Percentiles rank a stretch among this genome's conserved stretches.
phyloP scores from a whole-genome alignment of 192 early-diverging fungal genomes.

The Obelidium mucronatum region DNA sequence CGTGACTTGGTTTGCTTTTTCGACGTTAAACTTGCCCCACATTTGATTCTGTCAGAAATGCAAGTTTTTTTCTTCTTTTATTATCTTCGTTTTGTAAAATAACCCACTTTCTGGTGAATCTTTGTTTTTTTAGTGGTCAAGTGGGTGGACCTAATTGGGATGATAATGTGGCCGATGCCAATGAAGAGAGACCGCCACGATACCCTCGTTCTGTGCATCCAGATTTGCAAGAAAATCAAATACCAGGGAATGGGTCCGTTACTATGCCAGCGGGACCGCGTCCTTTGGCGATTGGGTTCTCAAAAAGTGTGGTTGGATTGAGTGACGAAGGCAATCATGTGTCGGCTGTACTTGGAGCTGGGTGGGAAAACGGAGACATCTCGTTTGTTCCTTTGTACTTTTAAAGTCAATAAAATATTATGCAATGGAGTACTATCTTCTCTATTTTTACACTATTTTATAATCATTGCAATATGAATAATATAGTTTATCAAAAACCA shows the following conservation, averaged over 20 bases:
- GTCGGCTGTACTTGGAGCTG: not conserved
- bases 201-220: not conserved
- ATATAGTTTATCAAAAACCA: too few species aligned
- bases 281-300: conserved; percentile 1
- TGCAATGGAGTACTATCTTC: too few species aligned
- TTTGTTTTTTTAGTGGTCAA: too few species aligned
- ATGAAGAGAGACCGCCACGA: not conserved
- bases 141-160: conserved; percentile 2
- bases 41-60: conserved; percentile 15
- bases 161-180: not conserved
- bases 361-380: conserved; percentile 16
- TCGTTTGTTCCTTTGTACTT: too few species aligned
- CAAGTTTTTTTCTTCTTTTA: not conserved
- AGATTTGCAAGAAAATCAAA: not conserved
- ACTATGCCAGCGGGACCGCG: conserved; percentile 2
- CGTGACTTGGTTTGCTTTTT: conserved; percentile 15
- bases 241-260: not conserved
- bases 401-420: too few species aligned
- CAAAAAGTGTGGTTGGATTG: too few species aligned
- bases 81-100: too few species aligned
- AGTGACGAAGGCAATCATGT: not conserved
- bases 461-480: too few species aligned
- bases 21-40: conserved; percentile 19
- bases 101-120: too few species aligned
- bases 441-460: too few species aligned